Evolutionary conservation across 768 basidiomycete genomes (phyloP).

Genomic region (Mrakia frigida): DNA sequence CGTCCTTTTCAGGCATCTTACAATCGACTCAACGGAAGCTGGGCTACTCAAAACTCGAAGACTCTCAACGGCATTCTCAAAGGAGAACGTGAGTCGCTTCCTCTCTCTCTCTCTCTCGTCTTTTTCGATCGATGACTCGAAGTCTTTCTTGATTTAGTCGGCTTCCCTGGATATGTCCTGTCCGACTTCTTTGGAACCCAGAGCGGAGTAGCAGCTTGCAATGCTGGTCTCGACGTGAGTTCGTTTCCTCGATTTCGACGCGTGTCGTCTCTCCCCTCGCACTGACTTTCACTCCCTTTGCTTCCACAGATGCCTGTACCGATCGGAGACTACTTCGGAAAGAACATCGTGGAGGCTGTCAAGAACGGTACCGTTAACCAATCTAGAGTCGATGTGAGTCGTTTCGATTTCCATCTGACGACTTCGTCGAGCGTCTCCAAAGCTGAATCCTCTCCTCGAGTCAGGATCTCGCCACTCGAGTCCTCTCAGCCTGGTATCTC

Average conservation of each 20-base stretch:
- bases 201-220: not conserved
- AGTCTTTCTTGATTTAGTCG: not conserved
- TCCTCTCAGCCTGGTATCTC: conserved; percentile 52
- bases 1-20: not conserved
- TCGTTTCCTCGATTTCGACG: not conserved
- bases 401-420: not conserved
- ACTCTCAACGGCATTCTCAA: conserved; percentile 68
- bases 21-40: conserved; percentile 53
- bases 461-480: conserved; percentile 56
- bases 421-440: not conserved
- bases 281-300: not conserved
- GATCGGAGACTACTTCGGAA: conserved; percentile 51
- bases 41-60: conserved; percentile 69
- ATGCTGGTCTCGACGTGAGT: conserved; percentile 8
- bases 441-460: not conserved
- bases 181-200: conserved; percentile 17
- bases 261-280: not conserved
- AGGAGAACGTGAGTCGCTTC: conserved; percentile 48
- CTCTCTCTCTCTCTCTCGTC: not conserved
- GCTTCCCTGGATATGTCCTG: not conserved
- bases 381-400: conserved; percentile 47
- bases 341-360: conserved; percentile 64
- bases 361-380: conserved; percentile 63
- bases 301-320: conserved; percentile 35
- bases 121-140: not conserved